Evolutionary conservation across 2,329 filamentous ascomycete genomes (phyloP).

Genomic region (Trichoderma koningiopsis): DNA sequence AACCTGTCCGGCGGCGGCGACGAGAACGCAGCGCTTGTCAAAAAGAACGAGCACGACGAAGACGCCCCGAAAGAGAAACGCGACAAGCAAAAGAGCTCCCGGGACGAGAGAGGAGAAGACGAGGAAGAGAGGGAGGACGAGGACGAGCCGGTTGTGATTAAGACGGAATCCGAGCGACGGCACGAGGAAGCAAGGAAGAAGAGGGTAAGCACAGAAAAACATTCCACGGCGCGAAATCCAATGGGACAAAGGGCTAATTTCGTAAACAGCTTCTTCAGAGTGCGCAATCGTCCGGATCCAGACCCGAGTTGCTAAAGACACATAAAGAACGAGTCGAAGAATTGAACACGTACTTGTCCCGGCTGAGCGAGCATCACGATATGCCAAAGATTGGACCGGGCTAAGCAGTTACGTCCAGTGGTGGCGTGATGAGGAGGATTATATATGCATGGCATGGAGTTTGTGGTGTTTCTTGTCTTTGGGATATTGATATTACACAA

Average conservation of each 20-base stretch:
- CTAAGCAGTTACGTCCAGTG: slow-evolving; percentile 35
- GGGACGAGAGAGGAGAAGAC: slow-evolving; percentile 29
- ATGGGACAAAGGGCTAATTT: not conserved
- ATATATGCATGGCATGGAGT: slow-evolving; percentile 29
- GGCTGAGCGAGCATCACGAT: slow-evolving; percentile 94
- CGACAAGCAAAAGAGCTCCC: slow-evolving; percentile 32
- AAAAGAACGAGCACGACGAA: slow-evolving; percentile 30
- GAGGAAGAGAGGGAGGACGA: slow-evolving; percentile 40
- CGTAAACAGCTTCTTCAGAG: slow-evolving; percentile 71
- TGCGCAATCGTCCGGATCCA: slow-evolving; percentile 59
- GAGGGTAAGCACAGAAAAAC: slow-evolving; percentile 58
- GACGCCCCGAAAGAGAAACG: slow-evolving; percentile 34
- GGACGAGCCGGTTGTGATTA: slow-evolving; percentile 46
- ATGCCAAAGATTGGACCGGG: slow-evolving; percentile 75
- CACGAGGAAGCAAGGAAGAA: slow-evolving; percentile 81
- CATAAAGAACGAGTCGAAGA: slow-evolving; percentile 97
- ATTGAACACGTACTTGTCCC: slow-evolving; percentile 89
- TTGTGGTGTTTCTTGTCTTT: slow-evolving; percentile 33
- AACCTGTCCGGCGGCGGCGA: slow-evolving; percentile 44
- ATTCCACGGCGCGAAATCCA: not conserved
- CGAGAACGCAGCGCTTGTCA: not conserved
- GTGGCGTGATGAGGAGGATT: not conserved
- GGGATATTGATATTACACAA: not conserved
- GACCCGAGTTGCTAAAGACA: slow-evolving; percentile 84
- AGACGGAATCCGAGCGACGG: slow-evolving; percentile 82